These are phyloP conservation scores for Penicillium glabrum DNA, from an alignment of 2,329 filamentous ascomycete genomes.

Conservation along the genomic window DNA sequence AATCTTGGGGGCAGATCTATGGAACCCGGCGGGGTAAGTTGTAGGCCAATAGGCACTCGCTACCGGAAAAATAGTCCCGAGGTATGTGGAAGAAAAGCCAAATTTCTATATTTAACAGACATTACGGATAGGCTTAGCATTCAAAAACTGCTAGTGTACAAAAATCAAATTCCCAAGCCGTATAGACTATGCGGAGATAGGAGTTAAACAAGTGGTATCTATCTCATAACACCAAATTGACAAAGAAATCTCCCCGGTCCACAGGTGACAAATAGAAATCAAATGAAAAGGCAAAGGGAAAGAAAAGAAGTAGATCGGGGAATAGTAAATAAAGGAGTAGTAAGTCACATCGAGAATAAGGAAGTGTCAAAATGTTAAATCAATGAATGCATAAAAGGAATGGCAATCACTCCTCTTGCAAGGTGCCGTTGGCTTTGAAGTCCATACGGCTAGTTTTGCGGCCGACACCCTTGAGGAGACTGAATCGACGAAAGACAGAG, in stretches of 20 bases:
- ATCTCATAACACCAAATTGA: conserved; percentile 14
- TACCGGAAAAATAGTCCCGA: neutral
- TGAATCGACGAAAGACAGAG: conserved; percentile 75
- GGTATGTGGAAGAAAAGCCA: neutral
- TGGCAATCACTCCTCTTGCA: conserved; percentile 38
- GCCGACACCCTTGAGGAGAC: conserved; percentile 68
- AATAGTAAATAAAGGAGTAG: conserved; percentile 1
- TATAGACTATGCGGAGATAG: conserved; percentile 3
- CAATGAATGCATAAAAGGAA: conserved; percentile 5
- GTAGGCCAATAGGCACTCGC: neutral
- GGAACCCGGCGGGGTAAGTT: neutral
- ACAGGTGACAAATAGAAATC: conserved; percentile 8
- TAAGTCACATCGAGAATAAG: conserved; percentile 21
- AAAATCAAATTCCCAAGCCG: neutral
- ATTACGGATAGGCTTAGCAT: neutral
- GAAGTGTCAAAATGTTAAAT: neutral
- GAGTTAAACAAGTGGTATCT: conserved; percentile 21
- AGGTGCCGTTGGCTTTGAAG: conserved; percentile 35
- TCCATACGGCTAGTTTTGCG: conserved; percentile 64
- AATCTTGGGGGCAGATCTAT: neutral
- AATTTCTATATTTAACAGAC: neutral
- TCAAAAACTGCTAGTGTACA: neutral
- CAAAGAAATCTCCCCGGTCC: conserved; percentile 10
- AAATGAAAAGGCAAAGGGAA: neutral
- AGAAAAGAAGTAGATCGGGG: neutral